Base-by-base conservation (phyloP, 345 rosid genomes). In the Moricandia arvensis region DNA sequence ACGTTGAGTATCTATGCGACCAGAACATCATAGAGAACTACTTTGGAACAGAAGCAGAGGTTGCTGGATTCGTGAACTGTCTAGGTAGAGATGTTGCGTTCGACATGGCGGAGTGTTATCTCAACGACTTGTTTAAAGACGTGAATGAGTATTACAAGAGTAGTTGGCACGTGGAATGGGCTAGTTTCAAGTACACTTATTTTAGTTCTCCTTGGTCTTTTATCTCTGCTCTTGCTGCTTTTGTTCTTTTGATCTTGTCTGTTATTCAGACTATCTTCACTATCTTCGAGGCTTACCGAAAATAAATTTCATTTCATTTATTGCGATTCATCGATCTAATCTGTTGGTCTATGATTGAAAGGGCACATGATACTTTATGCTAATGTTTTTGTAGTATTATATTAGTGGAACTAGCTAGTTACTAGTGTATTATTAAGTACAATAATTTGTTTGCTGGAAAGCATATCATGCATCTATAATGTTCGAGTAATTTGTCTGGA, bases 141-240 rank as follows among this genome's bases (percentile, higher is more conserved):
- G 89, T 93, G 69, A 79, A 90, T 72, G 59, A 75, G 41, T 87
- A 88, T 71, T 87, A 89, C 79, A 16, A 65, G 75, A 87, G 74
- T 31, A 77, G 76, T 49, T 61, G 82, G 91, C 87, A 90, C 62
- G 88, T 85, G 37, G 80, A 76, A 13, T 86, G 87, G 94, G 94
- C 95, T 8, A 63, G 84, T 68, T 88, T 89, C 73, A 87, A 84
- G 82, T 83, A 82, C 62, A 90, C 90, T 4, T 93, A 93, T 34
- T 90, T 93, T 58, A 82, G 76, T 8, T 88, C 91, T 45, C 97
- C 97, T 5, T 92, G 96, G 97, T 88, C 97, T 21, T 88, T 87
- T 73, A 43, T 86, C 10, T 92, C 97, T 6, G 93, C 92, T 3
- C 61, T 87, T 30, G 96, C 93, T 27, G 96, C 98, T 7, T 18